A percentile compares a stretch with the other conserved stretches of the same genome.
phyloP scores from a whole-genome alignment of 1,284 basidiomycete genomes.

The Puccinia brachypodii region DNA sequence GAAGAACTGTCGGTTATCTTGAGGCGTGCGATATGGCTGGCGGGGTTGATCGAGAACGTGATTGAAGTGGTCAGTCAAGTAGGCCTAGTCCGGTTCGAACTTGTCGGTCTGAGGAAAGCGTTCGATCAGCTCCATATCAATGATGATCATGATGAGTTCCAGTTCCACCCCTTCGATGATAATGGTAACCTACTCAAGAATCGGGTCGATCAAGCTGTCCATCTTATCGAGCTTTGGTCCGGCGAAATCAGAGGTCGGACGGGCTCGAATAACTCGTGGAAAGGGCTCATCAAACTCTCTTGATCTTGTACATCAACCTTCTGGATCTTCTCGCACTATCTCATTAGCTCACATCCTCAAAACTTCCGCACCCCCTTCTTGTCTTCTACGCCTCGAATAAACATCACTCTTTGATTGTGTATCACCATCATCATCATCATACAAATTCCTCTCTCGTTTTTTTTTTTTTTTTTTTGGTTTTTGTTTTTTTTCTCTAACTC shows the following conservation, averaged over 20 bases:
- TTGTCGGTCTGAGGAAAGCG: not conserved
- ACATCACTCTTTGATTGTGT: too few species aligned
- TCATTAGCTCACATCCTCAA: not conserved
- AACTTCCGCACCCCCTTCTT: too few species aligned
- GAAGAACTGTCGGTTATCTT: not conserved
- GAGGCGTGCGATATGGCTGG: slow-evolving; percentile 7
- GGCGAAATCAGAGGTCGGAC: slow-evolving; percentile 32
- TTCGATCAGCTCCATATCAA: not conserved
- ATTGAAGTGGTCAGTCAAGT: slow-evolving; percentile 37
- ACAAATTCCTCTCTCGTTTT: too few species aligned
- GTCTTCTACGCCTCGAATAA: too few species aligned
- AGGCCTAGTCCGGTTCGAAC: slow-evolving; percentile 36
- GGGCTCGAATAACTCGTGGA: slow-evolving; percentile 2
- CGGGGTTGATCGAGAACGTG: slow-evolving; percentile 31
- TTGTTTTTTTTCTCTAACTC: too few species aligned
- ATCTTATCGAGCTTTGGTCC: slow-evolving; percentile 21
- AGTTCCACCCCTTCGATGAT: not conserved
- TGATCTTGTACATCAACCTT: too few species aligned
- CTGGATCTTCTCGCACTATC: too few species aligned
- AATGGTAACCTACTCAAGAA: not conserved
- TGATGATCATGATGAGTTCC: not conserved
- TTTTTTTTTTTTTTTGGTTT: too few species aligned
- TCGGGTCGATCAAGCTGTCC: not conserved
- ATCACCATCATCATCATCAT: too few species aligned
- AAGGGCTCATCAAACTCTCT: slow-evolving; percentile 20